A percentile compares a stretch with the other conserved stretches of the same genome.
Conservation (phyloP, 169 alveolate genomes). For the Cardiosporidium cionae region DNA sequence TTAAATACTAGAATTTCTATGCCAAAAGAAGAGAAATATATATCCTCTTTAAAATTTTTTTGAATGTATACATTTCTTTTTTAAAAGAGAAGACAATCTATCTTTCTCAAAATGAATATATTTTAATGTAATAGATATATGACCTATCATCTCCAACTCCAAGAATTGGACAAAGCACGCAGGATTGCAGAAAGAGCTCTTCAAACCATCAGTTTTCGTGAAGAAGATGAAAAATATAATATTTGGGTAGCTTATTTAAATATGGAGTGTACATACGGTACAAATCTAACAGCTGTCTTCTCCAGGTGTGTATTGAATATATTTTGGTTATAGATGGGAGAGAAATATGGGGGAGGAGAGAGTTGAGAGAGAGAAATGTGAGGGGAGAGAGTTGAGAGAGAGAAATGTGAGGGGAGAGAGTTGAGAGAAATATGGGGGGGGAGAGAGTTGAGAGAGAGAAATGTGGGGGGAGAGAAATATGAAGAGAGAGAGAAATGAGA, state of each 20-base stretch:
- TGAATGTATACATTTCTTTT: not conserved
- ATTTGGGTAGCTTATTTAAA: constrained; percentile 58
- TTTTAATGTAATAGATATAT: constrained; percentile 25
- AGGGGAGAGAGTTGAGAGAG: too few relatives aligned
- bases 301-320: not conserved
- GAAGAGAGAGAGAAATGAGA: too few relatives aligned
- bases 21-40: not conserved
- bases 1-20: not conserved
- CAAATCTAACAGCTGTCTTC: constrained; percentile 4
- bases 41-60: not conserved
- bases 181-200: constrained; percentile 54
- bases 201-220: constrained; percentile 31
- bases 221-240: constrained; percentile 46
- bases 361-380: too few relatives aligned
- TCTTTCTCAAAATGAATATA: not conserved
- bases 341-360: constrained; percentile 21
- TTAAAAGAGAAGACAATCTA: not conserved
- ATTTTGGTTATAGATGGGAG: constrained; percentile 4
- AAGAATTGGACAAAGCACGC: constrained; percentile 46
- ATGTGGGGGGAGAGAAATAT: too few relatives aligned
- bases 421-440: too few relatives aligned
- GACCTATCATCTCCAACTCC: constrained; percentile 49
- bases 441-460: too few relatives aligned
- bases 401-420: too few relatives aligned
- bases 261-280: constrained; percentile 50